Conservation (phyloP, 495 filamentous ascomycete species). For the Immersiella caudata region DNA sequence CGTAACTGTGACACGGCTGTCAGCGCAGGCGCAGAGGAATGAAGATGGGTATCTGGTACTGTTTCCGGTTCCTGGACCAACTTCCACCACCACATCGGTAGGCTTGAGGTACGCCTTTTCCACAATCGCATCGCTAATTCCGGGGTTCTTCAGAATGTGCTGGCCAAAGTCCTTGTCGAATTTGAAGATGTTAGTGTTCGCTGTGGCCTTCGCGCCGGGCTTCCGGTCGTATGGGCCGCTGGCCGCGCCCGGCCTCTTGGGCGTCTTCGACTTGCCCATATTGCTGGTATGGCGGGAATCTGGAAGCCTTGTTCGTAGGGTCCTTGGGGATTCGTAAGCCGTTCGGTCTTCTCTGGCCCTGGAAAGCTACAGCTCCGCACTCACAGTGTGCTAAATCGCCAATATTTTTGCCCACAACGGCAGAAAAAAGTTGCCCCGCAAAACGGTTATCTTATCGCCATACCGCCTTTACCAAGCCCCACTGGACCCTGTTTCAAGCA, state of each 20-base stretch:
- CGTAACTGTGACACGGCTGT: constrained; percentile 67
- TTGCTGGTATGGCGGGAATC: not conserved
- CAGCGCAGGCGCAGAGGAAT: not conserved
- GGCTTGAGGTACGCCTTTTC: constrained; percentile 89
- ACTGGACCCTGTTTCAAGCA: not conserved
- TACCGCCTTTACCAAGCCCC: constrained; percentile 24
- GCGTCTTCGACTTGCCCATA: constrained; percentile 65
- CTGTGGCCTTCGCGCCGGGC: constrained; percentile 41
- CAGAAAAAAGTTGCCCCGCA: constrained; percentile 38
- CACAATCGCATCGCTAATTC: constrained; percentile 81
- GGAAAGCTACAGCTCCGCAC: not conserved
- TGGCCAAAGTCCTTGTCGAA: constrained; percentile 66
- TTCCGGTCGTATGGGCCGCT: constrained; percentile 61
- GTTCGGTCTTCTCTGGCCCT: not conserved
- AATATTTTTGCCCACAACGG: constrained; percentile 29
- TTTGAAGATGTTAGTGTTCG: constrained; percentile 81
- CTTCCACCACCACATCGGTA: constrained; percentile 66
- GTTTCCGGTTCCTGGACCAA: constrained; percentile 45
- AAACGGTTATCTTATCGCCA: constrained; percentile 14
- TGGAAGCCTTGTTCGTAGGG: not conserved
- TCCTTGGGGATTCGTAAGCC: not conserved
- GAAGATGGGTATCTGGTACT: constrained; percentile 19
- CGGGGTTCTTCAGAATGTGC: constrained; percentile 95
- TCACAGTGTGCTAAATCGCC: constrained; percentile 6
- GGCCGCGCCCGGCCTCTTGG: constrained; percentile 61